Evolutionary conservation across 768 basidiomycete genomes (phyloP).

Genomic region (Lactarius hatsudake): DNA sequence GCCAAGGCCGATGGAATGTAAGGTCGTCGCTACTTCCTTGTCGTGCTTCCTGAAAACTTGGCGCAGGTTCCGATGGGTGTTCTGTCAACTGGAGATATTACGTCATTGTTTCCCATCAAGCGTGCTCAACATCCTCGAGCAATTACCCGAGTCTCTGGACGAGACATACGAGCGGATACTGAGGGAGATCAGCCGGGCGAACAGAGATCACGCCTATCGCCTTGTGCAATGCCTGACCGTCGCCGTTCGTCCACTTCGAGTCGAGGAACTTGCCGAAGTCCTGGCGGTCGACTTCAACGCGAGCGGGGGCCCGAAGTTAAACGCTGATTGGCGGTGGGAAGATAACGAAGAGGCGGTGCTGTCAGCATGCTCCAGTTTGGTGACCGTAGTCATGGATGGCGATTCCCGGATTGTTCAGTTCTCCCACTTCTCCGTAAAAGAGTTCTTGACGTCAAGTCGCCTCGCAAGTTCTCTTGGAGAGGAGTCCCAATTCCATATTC

Average conservation of each 20-base stretch:
- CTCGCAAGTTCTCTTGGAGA: not conserved
- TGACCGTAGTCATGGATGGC: too few species aligned
- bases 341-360: not conserved
- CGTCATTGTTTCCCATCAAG: not conserved
- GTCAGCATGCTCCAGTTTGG: not conserved
- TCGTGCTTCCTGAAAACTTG: too few species aligned
- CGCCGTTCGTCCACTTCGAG: not conserved
- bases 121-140: not conserved
- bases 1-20: conserved; percentile 1
- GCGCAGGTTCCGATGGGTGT: conserved; percentile 2
- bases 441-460: not conserved
- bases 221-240: not conserved
- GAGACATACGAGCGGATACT: conserved; percentile 1
- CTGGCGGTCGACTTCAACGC: not conserved
- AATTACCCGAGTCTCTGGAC: not conserved
- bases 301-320: not conserved
- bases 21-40: not conserved
- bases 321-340: not conserved
- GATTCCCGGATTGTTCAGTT: not conserved
- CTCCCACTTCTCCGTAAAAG: not conserved
- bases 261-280: conserved; percentile 2
- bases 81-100: not conserved
- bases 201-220: not conserved
- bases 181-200: not conserved
- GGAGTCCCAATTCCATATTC: not conserved